Conservation (phyloP, 2,329 filamentous ascomycete genomes). For the Eutypa lata region DNA sequence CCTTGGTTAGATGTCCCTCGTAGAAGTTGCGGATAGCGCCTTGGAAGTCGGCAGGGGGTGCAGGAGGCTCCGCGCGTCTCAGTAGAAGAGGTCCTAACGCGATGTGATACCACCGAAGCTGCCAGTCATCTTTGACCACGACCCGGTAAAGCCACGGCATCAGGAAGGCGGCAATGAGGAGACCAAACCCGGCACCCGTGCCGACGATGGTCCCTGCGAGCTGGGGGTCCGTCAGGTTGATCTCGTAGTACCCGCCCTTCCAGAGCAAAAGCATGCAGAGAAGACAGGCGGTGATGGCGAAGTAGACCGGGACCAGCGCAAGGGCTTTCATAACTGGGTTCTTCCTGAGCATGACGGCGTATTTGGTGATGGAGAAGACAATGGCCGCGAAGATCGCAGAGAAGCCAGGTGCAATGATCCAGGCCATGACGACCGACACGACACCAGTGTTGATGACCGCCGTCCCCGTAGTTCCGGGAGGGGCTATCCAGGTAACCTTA, state of each 20-base stretch:
- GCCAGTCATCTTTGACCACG: constrained; percentile 59
- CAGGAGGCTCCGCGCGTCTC: constrained; percentile 36
- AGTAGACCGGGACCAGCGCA: constrained; percentile 52
- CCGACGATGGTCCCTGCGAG: constrained; percentile 54
- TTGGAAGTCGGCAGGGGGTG: constrained; percentile 39
- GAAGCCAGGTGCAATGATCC: constrained; percentile 58
- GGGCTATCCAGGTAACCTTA: constrained; percentile 53
- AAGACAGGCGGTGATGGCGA: constrained; percentile 51
- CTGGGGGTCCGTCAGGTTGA: constrained; percentile 46
- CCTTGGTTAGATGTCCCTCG: constrained; percentile 51
- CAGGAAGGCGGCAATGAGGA: constrained; percentile 51
- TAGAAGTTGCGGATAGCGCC: constrained; percentile 52
- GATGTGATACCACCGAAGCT: constrained; percentile 54
- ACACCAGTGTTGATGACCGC: constrained; percentile 45
- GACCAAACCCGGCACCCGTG: constrained; percentile 45
- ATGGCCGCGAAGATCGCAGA: constrained; percentile 50
- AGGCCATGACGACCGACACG: constrained; percentile 58
- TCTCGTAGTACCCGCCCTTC: constrained; percentile 44
- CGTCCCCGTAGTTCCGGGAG: constrained; percentile 28
- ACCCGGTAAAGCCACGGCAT: constrained; percentile 58
- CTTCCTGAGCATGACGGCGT: constrained; percentile 49
- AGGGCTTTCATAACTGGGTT: constrained; percentile 54
- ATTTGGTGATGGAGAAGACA: constrained; percentile 57
- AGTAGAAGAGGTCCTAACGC: constrained; percentile 52
- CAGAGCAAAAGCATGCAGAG: constrained; percentile 60